Base-by-base conservation (phyloP, 148 eudicot genomes). In the Amaranthus cruentus region DNA sequence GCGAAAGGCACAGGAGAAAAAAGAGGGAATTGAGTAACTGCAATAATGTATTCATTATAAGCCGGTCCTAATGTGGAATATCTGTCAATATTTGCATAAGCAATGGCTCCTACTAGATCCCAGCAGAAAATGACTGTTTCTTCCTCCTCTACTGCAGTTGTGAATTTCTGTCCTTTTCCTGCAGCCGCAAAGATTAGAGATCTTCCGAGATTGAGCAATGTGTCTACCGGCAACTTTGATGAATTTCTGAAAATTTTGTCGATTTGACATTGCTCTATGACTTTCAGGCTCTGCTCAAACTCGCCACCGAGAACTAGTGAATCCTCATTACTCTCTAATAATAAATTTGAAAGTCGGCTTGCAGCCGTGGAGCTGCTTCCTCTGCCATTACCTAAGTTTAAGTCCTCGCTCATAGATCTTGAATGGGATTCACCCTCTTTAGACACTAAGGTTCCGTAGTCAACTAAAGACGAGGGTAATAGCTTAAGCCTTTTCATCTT, bases 91-190 rank as follows among this genome's bases (percentile, higher is more conserved):
- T 91, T 95, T 12, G 87, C 81, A 0, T 76, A 57, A 42, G 83
- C 80, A 42, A 90, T 77, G 2, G 80, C 69, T 6, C 70, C 75
- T 13, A 95, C 53, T 63, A 95, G 79, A 64, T 95, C 97, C 99
- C 99, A 95, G 69, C 99, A 95, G 75, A 95, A 92, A 3, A 81
- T 84, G 4, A 92, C 94, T 0, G 92, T 90, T 67, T 95, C 99
- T 75, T 91, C 97, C 81, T 95, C 99, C 81, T 95, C 99, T 5
- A 87, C 73, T 5, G 96, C 87, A 0, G 99, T 91, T 61, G 90
- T 88, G 53, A 95, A 95, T 75, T 95, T 95, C 59, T 92, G 99
- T 18, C 99, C 99, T 81, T 89, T 95, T 15, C 99, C 99, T 2
- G 92, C 97, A 7, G 97, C 97, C 12, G 96, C 88, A 60, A 80